Evolutionary conservation across 1,139 yeast genomes (phyloP).

Genomic region (Suhomyces wounanorum): DNA sequence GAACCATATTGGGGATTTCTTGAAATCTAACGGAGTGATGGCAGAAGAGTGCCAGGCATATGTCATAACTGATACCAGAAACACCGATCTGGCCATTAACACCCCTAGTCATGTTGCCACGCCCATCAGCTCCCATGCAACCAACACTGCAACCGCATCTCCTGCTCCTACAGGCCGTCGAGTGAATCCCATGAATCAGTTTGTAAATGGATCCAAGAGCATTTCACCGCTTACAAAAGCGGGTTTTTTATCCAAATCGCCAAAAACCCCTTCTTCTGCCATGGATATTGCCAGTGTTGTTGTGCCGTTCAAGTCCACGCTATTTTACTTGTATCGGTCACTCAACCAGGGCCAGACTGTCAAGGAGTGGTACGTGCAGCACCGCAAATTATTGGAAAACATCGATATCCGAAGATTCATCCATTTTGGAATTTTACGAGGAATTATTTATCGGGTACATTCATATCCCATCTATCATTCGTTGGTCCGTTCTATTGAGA

Average conservation of each 20-base stretch:
- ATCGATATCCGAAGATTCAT: slow-evolving; percentile 84
- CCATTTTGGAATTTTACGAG: slow-evolving; percentile 82
- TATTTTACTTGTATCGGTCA: slow-evolving; percentile 77
- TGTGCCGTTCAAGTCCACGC: slow-evolving; percentile 62
- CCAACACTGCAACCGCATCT: slow-evolving; percentile 3
- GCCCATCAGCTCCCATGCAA: slow-evolving; percentile 9
- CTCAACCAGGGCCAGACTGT: slow-evolving; percentile 78
- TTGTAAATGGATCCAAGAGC: slow-evolving; percentile 10
- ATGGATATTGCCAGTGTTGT: slow-evolving; percentile 19
- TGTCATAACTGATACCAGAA: slow-evolving; percentile 42
- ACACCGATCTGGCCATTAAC: slow-evolving; percentile 7
- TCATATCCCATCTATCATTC: slow-evolving; percentile 65
- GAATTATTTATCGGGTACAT: slow-evolving; percentile 78
- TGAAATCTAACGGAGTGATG: slow-evolving; percentile 57
- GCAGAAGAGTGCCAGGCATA: slow-evolving; percentile 88
- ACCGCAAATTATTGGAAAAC: slow-evolving; percentile 55
- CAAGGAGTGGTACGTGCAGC: slow-evolving; percentile 75
- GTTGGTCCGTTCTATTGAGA: slow-evolving; percentile 38
- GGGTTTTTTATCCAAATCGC: slow-evolving; percentile 13
- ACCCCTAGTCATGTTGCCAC: slow-evolving; percentile 11
- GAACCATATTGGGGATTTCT: slow-evolving; percentile 67
- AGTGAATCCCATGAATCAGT: slow-evolving; percentile 12
- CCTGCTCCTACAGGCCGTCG: slow-evolving; percentile 9
- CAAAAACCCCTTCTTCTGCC: slow-evolving; percentile 13
- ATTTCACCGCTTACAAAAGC: slow-evolving; percentile 16